These are phyloP conservation scores for Leishmania tarentolae DNA, from an alignment of 208 protist genomes.

Conservation along the genomic window DNA sequence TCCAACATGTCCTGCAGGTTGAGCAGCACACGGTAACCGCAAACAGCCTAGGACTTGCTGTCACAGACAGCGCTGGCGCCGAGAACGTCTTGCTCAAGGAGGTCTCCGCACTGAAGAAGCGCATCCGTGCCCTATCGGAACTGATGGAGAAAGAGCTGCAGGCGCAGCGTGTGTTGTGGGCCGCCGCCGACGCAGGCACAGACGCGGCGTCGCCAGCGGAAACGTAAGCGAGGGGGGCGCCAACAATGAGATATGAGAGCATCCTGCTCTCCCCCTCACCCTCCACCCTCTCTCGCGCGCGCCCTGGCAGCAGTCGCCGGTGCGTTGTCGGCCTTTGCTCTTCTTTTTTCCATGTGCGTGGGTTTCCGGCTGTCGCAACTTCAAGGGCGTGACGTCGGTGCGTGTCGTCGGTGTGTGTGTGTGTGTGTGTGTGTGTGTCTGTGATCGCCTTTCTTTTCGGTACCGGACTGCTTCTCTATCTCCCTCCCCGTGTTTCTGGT, in stretches of 20 bases:
- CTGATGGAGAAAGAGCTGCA: conserved; percentile 51
- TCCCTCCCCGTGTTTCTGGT: neutral
- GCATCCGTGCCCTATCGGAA: conserved; percentile 50
- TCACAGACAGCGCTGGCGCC: neutral
- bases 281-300: neutral
- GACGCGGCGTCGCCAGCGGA: neutral
- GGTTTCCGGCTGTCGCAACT: neutral
- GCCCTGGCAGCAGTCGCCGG: neutral
- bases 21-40: neutral
- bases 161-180: conserved; percentile 41
- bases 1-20: conserved; percentile 13
- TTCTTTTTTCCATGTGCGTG: neutral
- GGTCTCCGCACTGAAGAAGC: conserved; percentile 57
- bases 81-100: conserved; percentile 35
- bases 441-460: neutral
- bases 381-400: neutral
- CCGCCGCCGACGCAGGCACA: neutral
- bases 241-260: neutral
- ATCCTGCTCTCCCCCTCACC: neutral
- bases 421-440: neutral
- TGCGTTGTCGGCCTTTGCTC: neutral
- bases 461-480: neutral
- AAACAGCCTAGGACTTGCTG: neutral
- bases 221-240: neutral
- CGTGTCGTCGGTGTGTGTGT: neutral